Percentiles rank a stretch among this genome's conserved stretches.
Evolutionary conservation across 2,329 filamentous ascomycete genomes (phyloP).

Genomic region (Ceratocystis cacaofunesta): DNA sequence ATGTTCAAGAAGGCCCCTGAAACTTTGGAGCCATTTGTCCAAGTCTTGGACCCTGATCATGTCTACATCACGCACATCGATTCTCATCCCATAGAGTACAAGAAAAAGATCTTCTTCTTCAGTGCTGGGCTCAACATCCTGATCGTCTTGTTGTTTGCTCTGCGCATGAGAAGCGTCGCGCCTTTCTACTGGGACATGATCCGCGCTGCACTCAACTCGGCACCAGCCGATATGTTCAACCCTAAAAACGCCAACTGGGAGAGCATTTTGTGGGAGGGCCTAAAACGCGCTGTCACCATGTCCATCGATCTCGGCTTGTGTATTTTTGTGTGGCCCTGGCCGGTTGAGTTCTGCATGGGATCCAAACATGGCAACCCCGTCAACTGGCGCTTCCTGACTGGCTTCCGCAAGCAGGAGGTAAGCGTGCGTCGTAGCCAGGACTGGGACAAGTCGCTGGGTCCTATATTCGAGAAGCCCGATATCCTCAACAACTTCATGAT

Average conservation of each 20-base stretch:
- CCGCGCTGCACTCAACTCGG: constrained; percentile 47
- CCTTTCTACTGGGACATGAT: constrained; percentile 61
- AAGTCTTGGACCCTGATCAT: constrained; percentile 48
- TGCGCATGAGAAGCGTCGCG: constrained; percentile 52
- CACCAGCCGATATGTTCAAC: constrained; percentile 52
- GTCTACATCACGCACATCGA: constrained; percentile 82
- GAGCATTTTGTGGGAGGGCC: constrained; percentile 41
- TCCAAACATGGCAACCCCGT: constrained; percentile 44
- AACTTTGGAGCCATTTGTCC: constrained; percentile 49
- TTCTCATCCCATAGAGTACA: constrained; percentile 50
- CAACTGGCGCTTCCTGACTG: constrained; percentile 57
- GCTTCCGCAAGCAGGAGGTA: constrained; percentile 67
- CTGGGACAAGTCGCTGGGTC: constrained; percentile 49
- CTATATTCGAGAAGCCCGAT: constrained; percentile 29
- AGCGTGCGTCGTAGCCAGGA: constrained; percentile 62
- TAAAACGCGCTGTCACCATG: constrained; percentile 48
- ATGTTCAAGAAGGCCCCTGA: constrained; percentile 56
- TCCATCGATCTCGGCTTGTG: constrained; percentile 58
- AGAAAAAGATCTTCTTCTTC: constrained; percentile 69
- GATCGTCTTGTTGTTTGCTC: constrained; percentile 48
- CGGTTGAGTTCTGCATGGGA: constrained; percentile 54
- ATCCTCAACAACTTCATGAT: constrained; percentile 43
- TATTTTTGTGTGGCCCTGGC: constrained; percentile 58
- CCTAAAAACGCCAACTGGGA: constrained; percentile 40
- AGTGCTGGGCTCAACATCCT: constrained; percentile 61